phyloP scores from a whole-genome alignment of 164 flowering plant genomes.

The Dillenia suffruticosa region DNA sequence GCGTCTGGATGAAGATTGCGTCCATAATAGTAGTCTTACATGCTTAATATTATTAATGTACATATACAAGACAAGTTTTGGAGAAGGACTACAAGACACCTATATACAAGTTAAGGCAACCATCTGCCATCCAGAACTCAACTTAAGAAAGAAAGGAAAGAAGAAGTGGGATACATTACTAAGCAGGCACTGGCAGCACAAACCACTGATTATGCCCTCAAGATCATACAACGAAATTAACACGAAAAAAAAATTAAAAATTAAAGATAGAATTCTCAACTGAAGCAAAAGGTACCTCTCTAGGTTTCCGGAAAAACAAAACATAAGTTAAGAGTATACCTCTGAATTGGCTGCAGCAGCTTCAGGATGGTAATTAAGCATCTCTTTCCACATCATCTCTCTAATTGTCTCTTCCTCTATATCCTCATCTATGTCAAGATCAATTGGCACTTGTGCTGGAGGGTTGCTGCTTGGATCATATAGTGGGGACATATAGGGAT shows the following conservation, averaged over 20 bases:
- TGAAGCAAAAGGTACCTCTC: no score
- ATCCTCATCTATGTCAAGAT: slow-evolving; percentile 83
- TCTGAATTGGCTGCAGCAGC: slow-evolving; percentile 36
- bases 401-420: slow-evolving; percentile 71
- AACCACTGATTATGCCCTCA: slow-evolving; percentile 8
- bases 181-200: slow-evolving; percentile 15
- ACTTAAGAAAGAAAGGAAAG: no score
- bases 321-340: slow-evolving; percentile 6
- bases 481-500: slow-evolving; percentile 80
- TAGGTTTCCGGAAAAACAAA: background rate
- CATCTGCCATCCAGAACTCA: slow-evolving; percentile 1
- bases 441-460: slow-evolving; percentile 71
- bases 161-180: no score
- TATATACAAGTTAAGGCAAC: slow-evolving; percentile 22
- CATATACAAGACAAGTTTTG: no score
- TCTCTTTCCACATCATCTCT: slow-evolving; percentile 88
- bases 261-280: background rate
- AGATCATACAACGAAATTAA: slow-evolving; percentile 2
- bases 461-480: slow-evolving; percentile 63
- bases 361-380: slow-evolving; percentile 86
- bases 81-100: slow-evolving; percentile 11
- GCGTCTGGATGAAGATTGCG: no score
- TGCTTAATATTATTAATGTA: no score
- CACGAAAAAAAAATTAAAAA: background rate
- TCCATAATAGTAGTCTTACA: no score